Evolutionary conservation across 805 yeast genomes (phyloP).

Genomic region (Blastobotrys parvus): DNA sequence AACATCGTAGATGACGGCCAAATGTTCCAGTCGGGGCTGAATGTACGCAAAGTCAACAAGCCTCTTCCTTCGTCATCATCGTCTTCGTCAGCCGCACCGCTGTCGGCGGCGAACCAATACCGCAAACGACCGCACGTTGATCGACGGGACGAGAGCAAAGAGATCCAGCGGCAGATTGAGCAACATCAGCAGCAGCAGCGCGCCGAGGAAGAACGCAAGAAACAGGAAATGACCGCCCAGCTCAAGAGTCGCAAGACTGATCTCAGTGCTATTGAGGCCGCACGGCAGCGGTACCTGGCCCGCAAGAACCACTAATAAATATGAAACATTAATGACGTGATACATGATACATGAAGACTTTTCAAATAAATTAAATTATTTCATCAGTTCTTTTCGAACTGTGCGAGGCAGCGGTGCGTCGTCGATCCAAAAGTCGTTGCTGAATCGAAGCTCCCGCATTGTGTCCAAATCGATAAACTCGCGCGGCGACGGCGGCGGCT

Average conservation of each 20-base stretch:
- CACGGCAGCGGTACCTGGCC: constrained; percentile 23
- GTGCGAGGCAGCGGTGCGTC: too few relatives aligned
- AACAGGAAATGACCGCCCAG: constrained; percentile 4
- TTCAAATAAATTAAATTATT: too few relatives aligned
- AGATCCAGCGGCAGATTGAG: constrained; percentile 6
- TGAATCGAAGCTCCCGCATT: background rate
- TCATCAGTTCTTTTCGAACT: too few relatives aligned
- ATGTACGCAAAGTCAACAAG: constrained; percentile 7
- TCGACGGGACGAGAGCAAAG: constrained; percentile 4
- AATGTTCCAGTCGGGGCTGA: constrained; percentile 21
- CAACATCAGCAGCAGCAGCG: constrained; percentile 7
- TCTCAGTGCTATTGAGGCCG: constrained; percentile 12
- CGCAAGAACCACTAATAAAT: too few relatives aligned
- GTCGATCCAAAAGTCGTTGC: background rate
- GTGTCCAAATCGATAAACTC: background rate
- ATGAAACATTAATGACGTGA: too few relatives aligned
- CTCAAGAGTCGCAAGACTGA: constrained; percentile 13
- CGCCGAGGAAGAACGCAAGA: constrained; percentile 6
- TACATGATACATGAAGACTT: too few relatives aligned
- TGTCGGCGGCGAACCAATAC: too few relatives aligned
- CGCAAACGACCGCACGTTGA: too few relatives aligned
- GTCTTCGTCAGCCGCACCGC: background rate
- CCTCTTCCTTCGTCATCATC: constrained; percentile 2
- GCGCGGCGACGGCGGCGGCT: background rate
- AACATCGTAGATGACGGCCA: constrained; percentile 24